These are phyloP conservation scores for Phyllosticta paracitricarpa DNA, from an alignment of 2,329 filamentous ascomycete species.

Conservation along the genomic window DNA sequence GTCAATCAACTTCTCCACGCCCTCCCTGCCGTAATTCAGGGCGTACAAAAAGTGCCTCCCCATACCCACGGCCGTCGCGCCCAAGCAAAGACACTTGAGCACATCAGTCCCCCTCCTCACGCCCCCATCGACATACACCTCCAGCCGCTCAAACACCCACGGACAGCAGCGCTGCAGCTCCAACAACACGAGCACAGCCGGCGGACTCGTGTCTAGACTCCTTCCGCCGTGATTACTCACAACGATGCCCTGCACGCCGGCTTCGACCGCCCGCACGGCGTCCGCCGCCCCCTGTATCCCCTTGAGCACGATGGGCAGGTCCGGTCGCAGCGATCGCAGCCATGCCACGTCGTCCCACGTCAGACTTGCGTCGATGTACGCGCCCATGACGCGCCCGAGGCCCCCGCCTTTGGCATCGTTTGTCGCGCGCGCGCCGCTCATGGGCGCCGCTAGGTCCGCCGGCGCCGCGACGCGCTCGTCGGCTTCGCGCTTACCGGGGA, in stretches of 20 bases:
- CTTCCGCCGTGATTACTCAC: conserved; percentile 45
- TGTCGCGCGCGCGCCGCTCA: conserved; percentile 39
- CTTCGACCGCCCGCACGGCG: conserved; percentile 31
- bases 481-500: conserved; percentile 45
- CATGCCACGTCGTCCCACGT: conserved; percentile 36
- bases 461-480: conserved; percentile 38
- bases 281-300: conserved; percentile 33
- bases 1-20: conserved; percentile 27
- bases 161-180: conserved; percentile 29
- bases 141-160: conserved; percentile 25
- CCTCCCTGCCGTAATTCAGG: conserved; percentile 27
- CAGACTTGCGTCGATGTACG: conserved; percentile 48
- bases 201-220: conserved; percentile 37
- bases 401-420: conserved; percentile 48
- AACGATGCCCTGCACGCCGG: conserved; percentile 37
- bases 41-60: conserved; percentile 30
- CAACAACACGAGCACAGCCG: conserved; percentile 26
- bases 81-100: conserved; percentile 29
- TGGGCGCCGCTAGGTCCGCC: conserved; percentile 36
- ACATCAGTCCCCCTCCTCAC: conserved; percentile 29
- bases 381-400: conserved; percentile 47
- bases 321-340: conserved; percentile 22
- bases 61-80: conserved; percentile 30
- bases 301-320: conserved; percentile 30
- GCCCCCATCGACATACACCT: conserved; percentile 30